These are phyloP conservation scores for Vachellia collinsii DNA, from an alignment of 306 rosid genomes.

Conservation along the genomic window DNA sequence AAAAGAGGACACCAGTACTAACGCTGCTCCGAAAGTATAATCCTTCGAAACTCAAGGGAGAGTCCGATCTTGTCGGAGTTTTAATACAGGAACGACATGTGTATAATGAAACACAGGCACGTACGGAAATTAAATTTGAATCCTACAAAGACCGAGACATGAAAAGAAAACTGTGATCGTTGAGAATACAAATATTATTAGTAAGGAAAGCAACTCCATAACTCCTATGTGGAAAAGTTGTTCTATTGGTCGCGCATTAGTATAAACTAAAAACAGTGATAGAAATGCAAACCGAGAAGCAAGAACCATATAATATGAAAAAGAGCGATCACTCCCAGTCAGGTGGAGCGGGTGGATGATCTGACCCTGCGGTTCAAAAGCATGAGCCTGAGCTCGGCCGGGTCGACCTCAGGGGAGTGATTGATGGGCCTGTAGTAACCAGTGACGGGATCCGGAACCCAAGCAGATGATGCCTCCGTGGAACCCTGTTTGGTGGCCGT, in stretches of 20 bases:
- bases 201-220: neutral
- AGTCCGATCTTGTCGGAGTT: too few species aligned
- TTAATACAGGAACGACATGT: neutral
- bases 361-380: conserved; percentile 44
- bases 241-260: neutral
- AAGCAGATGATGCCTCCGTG: conserved; percentile 40
- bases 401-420: conserved; percentile 46
- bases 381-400: conserved; percentile 54
- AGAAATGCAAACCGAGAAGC: neutral
- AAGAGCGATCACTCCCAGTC: neutral
- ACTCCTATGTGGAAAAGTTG: neutral
- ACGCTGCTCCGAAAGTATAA: too few species aligned
- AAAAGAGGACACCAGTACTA: too few species aligned
- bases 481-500: conserved; percentile 3
- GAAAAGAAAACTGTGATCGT: too few species aligned
- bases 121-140: neutral
- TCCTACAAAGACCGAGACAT: neutral
- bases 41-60: too few species aligned
- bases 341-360: neutral
- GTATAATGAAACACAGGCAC: neutral
- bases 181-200: too few species aligned
- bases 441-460: conserved; percentile 61
- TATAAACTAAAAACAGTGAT: too few species aligned
- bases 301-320: neutral
- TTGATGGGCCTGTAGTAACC: conserved; percentile 61